phyloP scores from a whole-genome alignment of 2,329 filamentous ascomycete species.

The Fusarium transvaalense region DNA sequence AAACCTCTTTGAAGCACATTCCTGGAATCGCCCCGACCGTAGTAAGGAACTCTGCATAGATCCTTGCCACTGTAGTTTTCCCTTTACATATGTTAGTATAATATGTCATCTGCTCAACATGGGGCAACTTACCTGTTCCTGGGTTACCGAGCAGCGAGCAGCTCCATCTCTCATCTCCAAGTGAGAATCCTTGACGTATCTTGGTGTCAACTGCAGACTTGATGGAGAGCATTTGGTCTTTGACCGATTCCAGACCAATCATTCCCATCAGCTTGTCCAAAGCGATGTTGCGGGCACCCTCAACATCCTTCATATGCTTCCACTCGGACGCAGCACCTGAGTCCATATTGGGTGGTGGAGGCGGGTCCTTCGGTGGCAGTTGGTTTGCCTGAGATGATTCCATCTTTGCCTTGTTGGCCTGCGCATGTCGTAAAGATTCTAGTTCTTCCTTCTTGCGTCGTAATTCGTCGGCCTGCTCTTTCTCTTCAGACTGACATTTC shows the following conservation, averaged over 20 bases:
- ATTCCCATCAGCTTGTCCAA: conserved; percentile 76
- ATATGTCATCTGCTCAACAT: too few species aligned
- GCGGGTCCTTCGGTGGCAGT: background rate
- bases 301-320: conserved; percentile 68
- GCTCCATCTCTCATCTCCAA: conserved; percentile 71
- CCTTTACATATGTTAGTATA: too few species aligned
- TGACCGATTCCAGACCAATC: conserved; percentile 78
- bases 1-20: conserved; percentile 71
- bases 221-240: conserved; percentile 71
- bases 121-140: conserved; percentile 75
- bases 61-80: conserved; percentile 79
- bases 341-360: background rate
- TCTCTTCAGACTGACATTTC: conserved; percentile 60
- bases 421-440: conserved; percentile 53
- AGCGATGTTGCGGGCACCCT: conserved; percentile 63
- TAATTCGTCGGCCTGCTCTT: conserved; percentile 59
- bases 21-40: conserved; percentile 73
- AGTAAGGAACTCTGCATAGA: conserved; percentile 75
- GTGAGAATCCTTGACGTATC: conserved; percentile 67
- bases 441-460: conserved; percentile 63
- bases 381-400: conserved; percentile 13
- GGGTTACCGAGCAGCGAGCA: conserved; percentile 77
- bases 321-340: conserved; percentile 65
- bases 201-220: conserved; percentile 73
- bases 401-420: conserved; percentile 33